These are phyloP conservation scores for Wallacemonas sp. DNA, from an alignment of 208 protist genomes.

Conservation along the genomic window DNA sequence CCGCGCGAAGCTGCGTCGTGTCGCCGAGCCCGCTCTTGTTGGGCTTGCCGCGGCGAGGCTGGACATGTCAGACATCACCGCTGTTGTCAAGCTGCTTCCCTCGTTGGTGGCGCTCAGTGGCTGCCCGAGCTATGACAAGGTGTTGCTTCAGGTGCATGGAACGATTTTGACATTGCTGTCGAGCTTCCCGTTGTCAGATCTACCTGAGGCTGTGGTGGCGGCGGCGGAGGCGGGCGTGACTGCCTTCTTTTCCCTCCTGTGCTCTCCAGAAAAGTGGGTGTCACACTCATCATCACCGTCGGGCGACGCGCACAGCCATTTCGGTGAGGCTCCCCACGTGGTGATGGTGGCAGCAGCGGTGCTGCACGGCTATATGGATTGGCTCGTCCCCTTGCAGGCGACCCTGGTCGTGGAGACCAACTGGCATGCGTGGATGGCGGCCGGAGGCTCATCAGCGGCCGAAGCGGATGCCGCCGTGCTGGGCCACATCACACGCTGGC, in stretches of 20 bases:
- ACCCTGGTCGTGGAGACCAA: conserved; percentile 9
- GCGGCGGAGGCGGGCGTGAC: background rate
- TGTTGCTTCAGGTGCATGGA: conserved; percentile 8
- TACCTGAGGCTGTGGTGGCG: background rate
- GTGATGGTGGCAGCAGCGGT: conserved; percentile 1
- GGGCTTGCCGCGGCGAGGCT: conserved; percentile 10
- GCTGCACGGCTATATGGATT: conserved; percentile 3
- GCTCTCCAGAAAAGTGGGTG: conserved; percentile 20
- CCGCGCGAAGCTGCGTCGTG: conserved; percentile 9
- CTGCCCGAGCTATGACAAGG: conserved; percentile 2
- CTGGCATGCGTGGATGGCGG: conserved; percentile 8
- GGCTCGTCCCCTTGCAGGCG: conserved; percentile 5
- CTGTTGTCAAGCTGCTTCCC: conserved; percentile 19
- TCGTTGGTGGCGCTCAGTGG: conserved; percentile 21
- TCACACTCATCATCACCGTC: background rate
- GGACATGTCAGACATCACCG: conserved; percentile 7
- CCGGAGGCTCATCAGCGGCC: background rate
- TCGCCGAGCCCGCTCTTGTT: conserved; percentile 8
- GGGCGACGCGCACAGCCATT: background rate
- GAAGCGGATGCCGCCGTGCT: conserved; percentile 9
- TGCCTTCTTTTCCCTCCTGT: conserved; percentile 12
- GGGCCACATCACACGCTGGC: conserved; percentile 12
- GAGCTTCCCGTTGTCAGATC: background rate
- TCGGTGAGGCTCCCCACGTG: conserved; percentile 7
- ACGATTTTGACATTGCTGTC: background rate